Conservation (phyloP, 768 basidiomycete species). For the Calocybe cyanea region DNA sequence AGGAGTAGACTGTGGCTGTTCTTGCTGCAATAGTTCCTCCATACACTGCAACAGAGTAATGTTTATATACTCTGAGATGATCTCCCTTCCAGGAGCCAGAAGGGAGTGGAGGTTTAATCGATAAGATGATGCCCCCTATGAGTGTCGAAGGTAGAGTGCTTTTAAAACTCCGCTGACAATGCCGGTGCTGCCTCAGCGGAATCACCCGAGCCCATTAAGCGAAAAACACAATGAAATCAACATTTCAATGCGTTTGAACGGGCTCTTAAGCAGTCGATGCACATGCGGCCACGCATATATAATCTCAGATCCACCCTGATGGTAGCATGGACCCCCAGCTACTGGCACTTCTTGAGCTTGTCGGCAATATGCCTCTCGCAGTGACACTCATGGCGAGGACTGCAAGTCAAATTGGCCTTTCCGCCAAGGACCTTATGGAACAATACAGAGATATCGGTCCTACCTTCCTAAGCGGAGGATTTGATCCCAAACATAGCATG, state of each 20-base stretch:
- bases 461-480: slow-evolving; percentile 1
- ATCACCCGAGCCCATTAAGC: no score
- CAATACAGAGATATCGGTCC: slow-evolving; percentile 2
- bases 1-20: no score
- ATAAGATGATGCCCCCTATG: no score
- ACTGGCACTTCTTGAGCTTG: slow-evolving; percentile 15
- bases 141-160: no score
- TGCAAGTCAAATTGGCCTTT: background rate
- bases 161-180: no score
- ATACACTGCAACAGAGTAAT: no score
- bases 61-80: no score
- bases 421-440: slow-evolving; percentile 2
- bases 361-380: slow-evolving; percentile 29
- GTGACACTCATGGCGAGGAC: slow-evolving; percentile 29
- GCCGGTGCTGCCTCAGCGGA: no score
- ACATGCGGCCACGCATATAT: slow-evolving; percentile 18
- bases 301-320: slow-evolving; percentile 15
- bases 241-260: slow-evolving; percentile 18
- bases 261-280: slow-evolving; percentile 15
- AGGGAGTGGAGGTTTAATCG: no score
- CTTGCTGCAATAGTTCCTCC: no score
- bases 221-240: no score
- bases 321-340: slow-evolving; percentile 19
- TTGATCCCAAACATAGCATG: slow-evolving; percentile 9
- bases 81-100: no score